Evolutionary conservation across 129 eudicot species (phyloP), one percentile per base, ranked within the genome.

Genomic region (Ambrosia trifida): DNA sequence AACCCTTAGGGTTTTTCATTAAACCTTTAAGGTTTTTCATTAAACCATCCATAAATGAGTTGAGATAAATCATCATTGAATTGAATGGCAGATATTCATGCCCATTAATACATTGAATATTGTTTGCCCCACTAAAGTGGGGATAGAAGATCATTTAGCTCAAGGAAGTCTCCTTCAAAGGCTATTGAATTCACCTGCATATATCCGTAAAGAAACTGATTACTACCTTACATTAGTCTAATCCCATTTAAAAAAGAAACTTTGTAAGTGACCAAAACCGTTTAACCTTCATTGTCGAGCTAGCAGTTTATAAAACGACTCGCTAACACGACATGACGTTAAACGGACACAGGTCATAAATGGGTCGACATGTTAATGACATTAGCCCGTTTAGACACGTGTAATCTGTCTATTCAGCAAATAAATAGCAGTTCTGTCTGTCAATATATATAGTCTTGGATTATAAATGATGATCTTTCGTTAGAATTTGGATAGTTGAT

Each of bases 91-190:
- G 2, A 31, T 44, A 47, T 58, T 18, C 35, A 69, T 46, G 64
- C 70, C 76, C 54, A 53, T 46, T 7, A 45, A 45, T 59, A 56
- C 51, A 5, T 61, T 67, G 75, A 43, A 59, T n/a, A 35, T 73
- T 68, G 73, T 75, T 83, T 66, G 69, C 72, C 51, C 33, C 69
- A 68, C 56, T 80, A 74, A 83, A 83, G 82, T 6, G 88, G 85
- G 63, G 66, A 65, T 5, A 80, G 64, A 70, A 84, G 79, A 76
- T 84, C 89, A 81, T 84, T 77, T 76, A 84, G 74, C 83, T 84
- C 89, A 50, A 84, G 61, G 58, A 77, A 84, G 58, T 84, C 86
- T 50, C 71, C 89, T 36, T 84, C 86, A 45, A 84, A 81, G 72
- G 79, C 76, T 46, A 69, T 35, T 46, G 81, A 16, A 53, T 52